Conservation (phyloP, 768 basidiomycete species). For the Clitopilus hobsonii region DNA sequence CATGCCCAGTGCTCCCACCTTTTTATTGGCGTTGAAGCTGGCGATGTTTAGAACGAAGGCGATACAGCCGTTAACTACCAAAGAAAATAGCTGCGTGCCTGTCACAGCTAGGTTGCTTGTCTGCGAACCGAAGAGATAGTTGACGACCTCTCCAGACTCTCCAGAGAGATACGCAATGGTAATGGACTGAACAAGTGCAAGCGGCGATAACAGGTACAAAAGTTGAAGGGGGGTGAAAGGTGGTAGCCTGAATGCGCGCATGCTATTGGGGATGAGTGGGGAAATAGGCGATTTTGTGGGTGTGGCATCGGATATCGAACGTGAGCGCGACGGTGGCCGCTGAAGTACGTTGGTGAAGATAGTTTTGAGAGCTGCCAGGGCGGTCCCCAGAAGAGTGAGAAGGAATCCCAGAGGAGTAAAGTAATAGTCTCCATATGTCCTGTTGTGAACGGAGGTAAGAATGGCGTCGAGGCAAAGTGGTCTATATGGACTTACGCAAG, state of each 20-base stretch:
- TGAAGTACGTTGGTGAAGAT: constrained; percentile 84
- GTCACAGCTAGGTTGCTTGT: neutral
- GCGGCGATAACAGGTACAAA: constrained; percentile 83
- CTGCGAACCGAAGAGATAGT: constrained; percentile 15
- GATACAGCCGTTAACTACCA: constrained; percentile 76
- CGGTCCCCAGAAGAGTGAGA: constrained; percentile 84
- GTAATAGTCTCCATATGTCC: constrained; percentile 94
- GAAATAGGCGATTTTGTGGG: neutral
- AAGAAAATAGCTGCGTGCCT: constrained; percentile 37
- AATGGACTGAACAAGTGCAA: constrained; percentile 87
- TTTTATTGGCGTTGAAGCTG: constrained; percentile 93
- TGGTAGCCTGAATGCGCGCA: constrained; percentile 7
- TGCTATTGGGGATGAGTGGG: neutral
- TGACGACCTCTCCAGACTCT: constrained; percentile 64
- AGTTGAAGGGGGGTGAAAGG: constrained; percentile 67
- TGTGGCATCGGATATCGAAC: constrained; percentile 8
- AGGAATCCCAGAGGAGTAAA: constrained; percentile 82
- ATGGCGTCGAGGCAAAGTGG: neutral
- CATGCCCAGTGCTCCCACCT: constrained; percentile 86
- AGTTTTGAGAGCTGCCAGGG: constrained; percentile 92
- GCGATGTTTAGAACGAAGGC: constrained; percentile 94
- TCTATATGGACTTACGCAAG: constrained; percentile 62
- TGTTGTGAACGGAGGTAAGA: constrained; percentile 23
- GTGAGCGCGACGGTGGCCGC: constrained; percentile 22
- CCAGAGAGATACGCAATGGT: constrained; percentile 74